Evolutionary conservation across 2,329 filamentous ascomycete species (phyloP), one percentile per base, ranked within the genome.

Genomic region (Cercospora janseana): DNA sequence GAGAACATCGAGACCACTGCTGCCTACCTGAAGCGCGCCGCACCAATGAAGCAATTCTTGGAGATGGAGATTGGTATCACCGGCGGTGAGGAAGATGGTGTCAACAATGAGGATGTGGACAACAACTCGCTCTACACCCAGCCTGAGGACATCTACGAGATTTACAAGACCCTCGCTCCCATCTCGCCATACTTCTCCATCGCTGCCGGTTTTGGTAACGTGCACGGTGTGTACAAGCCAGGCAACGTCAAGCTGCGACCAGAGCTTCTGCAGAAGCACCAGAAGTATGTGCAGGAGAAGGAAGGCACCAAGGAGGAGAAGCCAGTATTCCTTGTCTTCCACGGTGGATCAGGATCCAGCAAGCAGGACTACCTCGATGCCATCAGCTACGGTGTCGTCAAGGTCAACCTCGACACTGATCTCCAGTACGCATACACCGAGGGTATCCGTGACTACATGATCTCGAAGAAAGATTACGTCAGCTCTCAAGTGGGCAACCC

Each of bases 391-490:
- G 93, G 93, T 79, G 92, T 98, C 64, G 86, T 96, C 78, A 98
- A 98, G 86, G 93, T 98, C 76, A 98, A 98, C 80, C 80, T 98
- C 66, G 93, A 98, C 76, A 98, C 93, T 43, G 93, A 98, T 70
- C 82, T 97, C 75, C 92, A 97, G 80, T 95, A 84, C 74, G 91
- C 92, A 53, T 98, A 97, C 81, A 81, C 93, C 62, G 76, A 77
- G 56, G 93, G 93, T 76, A 87, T 97, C 77, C 88, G 93, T 59
- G 92, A 98, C 78, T 98, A 90, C 79, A 80, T 97, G 70, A 74
- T 89, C 67, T 87, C 83, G 72, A 96, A 96, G 82, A 91, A 95
- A 78, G 92, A 95, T 66, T 98, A 97, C 80, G 76, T 98, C 63
- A 76, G 81, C 76, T 83, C 79, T 54, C 81, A 88, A 67, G 86